Conservation (phyloP, 345 rosid species). For the Clarkia xantiana region DNA sequence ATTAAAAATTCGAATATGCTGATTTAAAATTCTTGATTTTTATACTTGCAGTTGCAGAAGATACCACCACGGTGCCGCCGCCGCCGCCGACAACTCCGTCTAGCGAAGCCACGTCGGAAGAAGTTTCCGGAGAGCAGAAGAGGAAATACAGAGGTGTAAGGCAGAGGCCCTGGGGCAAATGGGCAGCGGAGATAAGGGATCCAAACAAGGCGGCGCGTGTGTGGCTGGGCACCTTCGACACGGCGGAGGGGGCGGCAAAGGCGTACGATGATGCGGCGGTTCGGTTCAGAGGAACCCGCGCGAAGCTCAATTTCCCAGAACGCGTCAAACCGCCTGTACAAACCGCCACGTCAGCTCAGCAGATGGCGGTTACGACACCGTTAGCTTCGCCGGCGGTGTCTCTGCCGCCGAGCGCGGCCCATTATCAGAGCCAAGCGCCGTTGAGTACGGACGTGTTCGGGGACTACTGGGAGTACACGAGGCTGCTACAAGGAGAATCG, state of each 20-base stretch:
- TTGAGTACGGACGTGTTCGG: neutral
- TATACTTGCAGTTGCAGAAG: neutral
- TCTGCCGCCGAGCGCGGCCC: no score
- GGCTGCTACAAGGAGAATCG: constrained; percentile 11
- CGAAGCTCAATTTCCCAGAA: constrained; percentile 16
- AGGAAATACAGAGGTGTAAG: constrained; percentile 13
- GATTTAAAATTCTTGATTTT: no score
- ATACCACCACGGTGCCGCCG: neutral
- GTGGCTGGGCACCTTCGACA: constrained; percentile 13
- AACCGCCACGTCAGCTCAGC: no score
- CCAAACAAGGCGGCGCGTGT: constrained; percentile 14
- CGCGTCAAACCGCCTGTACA: neutral
- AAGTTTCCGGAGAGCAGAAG: constrained; percentile 1
- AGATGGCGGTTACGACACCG: no score
- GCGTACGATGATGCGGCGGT: constrained; percentile 15
- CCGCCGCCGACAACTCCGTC: constrained; percentile 1
- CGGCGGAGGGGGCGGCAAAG: constrained; percentile 12
- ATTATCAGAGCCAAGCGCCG: neutral
- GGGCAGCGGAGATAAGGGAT: constrained; percentile 15
- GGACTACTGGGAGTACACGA: constrained; percentile 10
- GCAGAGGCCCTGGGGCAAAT: constrained; percentile 16
- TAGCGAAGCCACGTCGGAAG: constrained; percentile 1
- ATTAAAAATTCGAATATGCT: no score
- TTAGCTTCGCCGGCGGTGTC: no score
- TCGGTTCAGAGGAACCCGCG: constrained; percentile 10